Base-by-base conservation (phyloP, 495 filamentous ascomycete species). In the Neurospora sp. region DNA sequence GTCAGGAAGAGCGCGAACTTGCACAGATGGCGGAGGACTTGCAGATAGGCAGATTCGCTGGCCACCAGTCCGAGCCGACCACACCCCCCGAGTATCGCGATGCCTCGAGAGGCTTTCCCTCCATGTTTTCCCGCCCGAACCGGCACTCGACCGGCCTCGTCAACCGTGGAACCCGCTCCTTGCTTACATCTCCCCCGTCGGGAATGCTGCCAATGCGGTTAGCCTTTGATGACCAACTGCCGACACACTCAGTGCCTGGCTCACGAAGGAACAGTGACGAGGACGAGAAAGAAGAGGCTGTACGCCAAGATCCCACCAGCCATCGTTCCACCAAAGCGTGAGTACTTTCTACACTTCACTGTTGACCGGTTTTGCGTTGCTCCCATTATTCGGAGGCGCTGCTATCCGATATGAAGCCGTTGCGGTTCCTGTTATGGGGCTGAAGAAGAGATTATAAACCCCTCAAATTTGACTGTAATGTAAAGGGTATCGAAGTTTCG, bases 11-110 rank as follows among this genome's bases (percentile, higher is more conserved):
- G 79, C 87, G 89, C 70, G 93, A 97, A 77, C 90, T 97, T 79
- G 89, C 90, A 37, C 88, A 90, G 80, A 90, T 98, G 80, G 90
- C 91, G 73, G 90, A 92, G 76, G 92, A 94, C 71, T 83, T 98
- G 74, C 69, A 48, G 36, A 72, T 38, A 21, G 83, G 89, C 76
- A 74, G 80, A 42, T 77, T 78, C 40, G 82, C 87, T 73, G 92
- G 92, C 42, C 91, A 93, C 72, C 90, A 93, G 81, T 95, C 94
- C 71, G 94, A 98, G 83, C 95, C 95, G 10, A 97, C 96, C 15
- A 99, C 96, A 21, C 96, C 96, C n/a, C 96, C 96, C 24, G 96
- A 98, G 80, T 93, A 94, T 79, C 91, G 89, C 74, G 93, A 97
- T 75, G 82, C 85, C 21, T 81, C 78, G 71, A 86, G 87, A 71